Evolutionary conservation across 805 yeast species (phyloP), one percentile per base, ranked within the genome.

Genomic region (Wickerhamomyces rabaulensis): DNA sequence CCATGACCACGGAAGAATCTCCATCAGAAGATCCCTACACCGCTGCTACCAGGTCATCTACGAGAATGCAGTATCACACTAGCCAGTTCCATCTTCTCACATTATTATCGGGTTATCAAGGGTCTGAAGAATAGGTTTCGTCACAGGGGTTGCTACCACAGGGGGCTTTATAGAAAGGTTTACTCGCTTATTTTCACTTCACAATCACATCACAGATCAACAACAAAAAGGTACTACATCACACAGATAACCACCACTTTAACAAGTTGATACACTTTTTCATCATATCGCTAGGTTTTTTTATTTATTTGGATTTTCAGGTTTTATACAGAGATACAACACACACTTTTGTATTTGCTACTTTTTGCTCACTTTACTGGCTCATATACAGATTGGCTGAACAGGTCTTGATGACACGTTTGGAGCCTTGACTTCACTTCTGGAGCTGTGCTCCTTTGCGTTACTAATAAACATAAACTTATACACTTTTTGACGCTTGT

Each of bases 41-140:
- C 49, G 33, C 27, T 48, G 39, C 9, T 49, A 49, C 27, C 53
- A 54, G 35, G 56, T 53, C 16, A 49, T 52, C 4, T 56, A 51
- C 33, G 58, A 54, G 39, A 39, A 52, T 22, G 29, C 41, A 15
- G 48, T 48, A 6, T 17, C 48, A 6, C 43, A 42, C 26, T 47
- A 25, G 40, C 19, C 3, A 10, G 15, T 6, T 16, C 10, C 27
- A 15, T 16, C 9, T 29, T 6, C 35, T 13, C 35, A 25, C 13
- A 25, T 25, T 25, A 25, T 12, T 25, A 25, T 25, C 3, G 27
- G 27, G 27, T 9, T 25, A 12, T 6, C 13, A 7, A 25, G 27
- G 27, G 27, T 6, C 13, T 10, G 13, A 25, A 10, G 27, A 25
- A 7, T 22, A 6, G 5, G 23, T 25, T 25, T 25, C 27, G 6